These are phyloP conservation scores for Trifolium subterraneum DNA, from an alignment of 306 rosid species.

Conservation along the genomic window DNA sequence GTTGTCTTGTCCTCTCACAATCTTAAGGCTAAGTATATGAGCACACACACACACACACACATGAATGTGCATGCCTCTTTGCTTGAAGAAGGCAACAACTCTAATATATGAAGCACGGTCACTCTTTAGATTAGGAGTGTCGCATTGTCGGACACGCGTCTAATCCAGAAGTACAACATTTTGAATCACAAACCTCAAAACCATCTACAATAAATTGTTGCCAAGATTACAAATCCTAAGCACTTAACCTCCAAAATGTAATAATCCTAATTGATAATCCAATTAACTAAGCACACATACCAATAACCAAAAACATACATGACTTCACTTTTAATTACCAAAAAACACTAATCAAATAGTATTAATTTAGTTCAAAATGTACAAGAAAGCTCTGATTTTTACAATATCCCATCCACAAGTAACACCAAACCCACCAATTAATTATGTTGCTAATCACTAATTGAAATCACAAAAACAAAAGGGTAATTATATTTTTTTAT, in stretches of 20 bases:
- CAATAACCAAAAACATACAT: conserved; percentile 1
- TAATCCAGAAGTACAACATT: too few species aligned
- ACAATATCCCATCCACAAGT: conserved; percentile 3
- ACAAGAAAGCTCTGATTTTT: conserved; percentile 24
- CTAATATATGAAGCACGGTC: too few species aligned
- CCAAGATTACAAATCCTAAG: conserved; percentile 1
- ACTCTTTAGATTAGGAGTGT: too few species aligned
- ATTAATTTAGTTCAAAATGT: conserved; percentile 11
- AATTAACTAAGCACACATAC: not conserved
- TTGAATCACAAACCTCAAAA: too few species aligned
- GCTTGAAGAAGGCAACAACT: too few species aligned
- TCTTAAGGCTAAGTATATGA: not conserved
- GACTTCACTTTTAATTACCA: conserved; percentile 23
- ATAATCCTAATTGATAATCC: not conserved
- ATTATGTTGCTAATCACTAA: not conserved
- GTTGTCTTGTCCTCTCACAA: conserved; percentile 15
- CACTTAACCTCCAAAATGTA: conserved; percentile 22
- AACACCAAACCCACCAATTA: not conserved
- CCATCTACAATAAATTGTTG: too few species aligned
- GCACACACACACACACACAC: too few species aligned
- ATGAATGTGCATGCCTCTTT: too few species aligned
- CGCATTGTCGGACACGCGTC: too few species aligned
- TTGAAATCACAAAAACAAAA: conserved; percentile 10
- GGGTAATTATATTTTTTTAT: not conserved
- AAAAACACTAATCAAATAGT: conserved; percentile 18